These are phyloP conservation scores for Trichomonas gallinae DNA, from an alignment of 208 protist genomes.

Conservation along the genomic window DNA sequence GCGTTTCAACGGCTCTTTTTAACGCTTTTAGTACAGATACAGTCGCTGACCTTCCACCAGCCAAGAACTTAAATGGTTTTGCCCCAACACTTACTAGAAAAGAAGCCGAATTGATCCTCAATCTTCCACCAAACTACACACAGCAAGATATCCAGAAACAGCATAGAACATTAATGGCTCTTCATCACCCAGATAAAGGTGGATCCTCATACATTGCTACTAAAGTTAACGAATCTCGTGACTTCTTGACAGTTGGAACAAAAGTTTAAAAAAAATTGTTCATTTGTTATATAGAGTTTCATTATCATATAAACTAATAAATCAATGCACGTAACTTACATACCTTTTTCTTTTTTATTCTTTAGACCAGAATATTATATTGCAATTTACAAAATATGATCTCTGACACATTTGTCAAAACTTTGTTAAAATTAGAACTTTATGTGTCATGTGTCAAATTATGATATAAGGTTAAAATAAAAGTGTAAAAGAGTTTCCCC, in stretches of 20 bases:
- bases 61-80: background rate
- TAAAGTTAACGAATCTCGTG: constrained; percentile 20
- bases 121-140: background rate
- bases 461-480: too few relatives aligned
- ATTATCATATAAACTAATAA: too few relatives aligned
- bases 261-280: background rate
- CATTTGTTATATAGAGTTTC: too few relatives aligned
- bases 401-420: too few relatives aligned
- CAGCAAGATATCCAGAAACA: background rate
- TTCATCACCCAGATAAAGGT: constrained; percentile 18
- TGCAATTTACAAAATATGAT: too few relatives aligned
- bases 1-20: background rate
- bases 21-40: background rate
- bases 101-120: background rate
- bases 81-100: background rate
- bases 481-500: too few relatives aligned
- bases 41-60: background rate
- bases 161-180: background rate
- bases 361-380: too few relatives aligned
- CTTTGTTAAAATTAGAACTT: too few relatives aligned
- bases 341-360: too few relatives aligned
- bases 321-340: too few relatives aligned
- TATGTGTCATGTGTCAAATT: too few relatives aligned
- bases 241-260: background rate
- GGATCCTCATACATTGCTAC: background rate